Evolutionary conservation across 345 rosid species (phyloP).

Genomic region (Heritiera littoralis): DNA sequence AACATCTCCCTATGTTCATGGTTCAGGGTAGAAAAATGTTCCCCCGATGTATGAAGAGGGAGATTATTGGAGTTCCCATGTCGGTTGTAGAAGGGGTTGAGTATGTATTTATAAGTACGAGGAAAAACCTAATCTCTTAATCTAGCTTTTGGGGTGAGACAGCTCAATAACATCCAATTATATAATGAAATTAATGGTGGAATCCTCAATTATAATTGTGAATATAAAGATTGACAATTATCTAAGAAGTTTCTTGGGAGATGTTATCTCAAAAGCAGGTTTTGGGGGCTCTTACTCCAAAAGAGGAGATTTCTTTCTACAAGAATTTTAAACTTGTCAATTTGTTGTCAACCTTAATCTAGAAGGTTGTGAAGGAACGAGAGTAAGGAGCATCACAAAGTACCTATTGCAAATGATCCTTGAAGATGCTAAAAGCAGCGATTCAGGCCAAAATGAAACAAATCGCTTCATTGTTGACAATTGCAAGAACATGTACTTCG

Average conservation of each 20-base stretch:
- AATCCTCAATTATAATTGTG: constrained; percentile 28
- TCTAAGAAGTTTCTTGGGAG: constrained; percentile 45
- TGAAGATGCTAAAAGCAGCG: constrained; percentile 29
- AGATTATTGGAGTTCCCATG: too few species aligned
- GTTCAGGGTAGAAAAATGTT: too few species aligned
- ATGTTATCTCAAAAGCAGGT: constrained; percentile 50
- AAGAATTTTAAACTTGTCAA: too few species aligned
- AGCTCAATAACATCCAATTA: too few species aligned
- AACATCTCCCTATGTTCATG: too few species aligned
- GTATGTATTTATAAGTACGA: too few species aligned
- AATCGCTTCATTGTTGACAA: constrained; percentile 44
- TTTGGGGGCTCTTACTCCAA: constrained; percentile 43
- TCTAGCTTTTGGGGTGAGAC: too few species aligned
- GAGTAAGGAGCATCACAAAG: constrained; percentile 3
- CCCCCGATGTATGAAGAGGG: too few species aligned
- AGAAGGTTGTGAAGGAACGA: constrained; percentile 35
- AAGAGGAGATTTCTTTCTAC: constrained; percentile 36
- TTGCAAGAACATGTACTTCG: constrained; percentile 44
- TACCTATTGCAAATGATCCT: constrained; percentile 37
- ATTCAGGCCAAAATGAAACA: constrained; percentile 19
- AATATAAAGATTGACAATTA: constrained; percentile 34
- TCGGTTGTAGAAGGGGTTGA: too few species aligned
- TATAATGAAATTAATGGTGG: constrained; percentile 28
- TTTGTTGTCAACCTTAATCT: constrained; percentile 33
- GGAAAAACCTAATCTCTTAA: too few species aligned